Evolutionary conservation across 1,139 yeast species (phyloP).

Genomic region (Yamadazyma dushanensis): DNA sequence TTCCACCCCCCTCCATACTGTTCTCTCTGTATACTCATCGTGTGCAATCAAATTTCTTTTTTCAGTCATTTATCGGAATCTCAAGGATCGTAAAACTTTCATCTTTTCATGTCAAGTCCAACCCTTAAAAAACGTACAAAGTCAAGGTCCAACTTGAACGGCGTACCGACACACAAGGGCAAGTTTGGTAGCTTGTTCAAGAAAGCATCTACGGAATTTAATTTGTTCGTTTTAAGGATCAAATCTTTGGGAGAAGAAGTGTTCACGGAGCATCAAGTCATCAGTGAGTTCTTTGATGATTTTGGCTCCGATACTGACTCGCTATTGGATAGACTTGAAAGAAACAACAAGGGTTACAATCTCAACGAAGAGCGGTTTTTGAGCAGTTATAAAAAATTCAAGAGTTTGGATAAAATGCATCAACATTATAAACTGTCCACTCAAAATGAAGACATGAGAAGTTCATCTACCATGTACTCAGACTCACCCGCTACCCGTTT

Average conservation of each 20-base stretch:
- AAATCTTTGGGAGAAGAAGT: constrained; percentile 44
- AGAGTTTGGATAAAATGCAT: constrained; percentile 38
- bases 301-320: constrained; percentile 27
- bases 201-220: constrained; percentile 36
- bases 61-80: neutral
- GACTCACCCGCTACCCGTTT: constrained; percentile 13
- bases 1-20: too few relatives aligned
- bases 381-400: constrained; percentile 31
- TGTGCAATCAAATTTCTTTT: constrained; percentile 1
- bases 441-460: constrained; percentile 20
- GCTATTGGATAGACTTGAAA: constrained; percentile 24
- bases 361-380: constrained; percentile 38
- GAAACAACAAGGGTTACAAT: constrained; percentile 22
- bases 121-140: neutral
- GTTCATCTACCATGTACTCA: constrained; percentile 23
- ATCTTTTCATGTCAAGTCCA: constrained; percentile 1
- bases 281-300: constrained; percentile 44
- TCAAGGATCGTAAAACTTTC: constrained; percentile 1
- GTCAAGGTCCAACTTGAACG: neutral
- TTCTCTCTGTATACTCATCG: neutral
- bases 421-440: constrained; percentile 18
- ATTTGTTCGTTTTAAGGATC: constrained; percentile 31
- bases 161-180: constrained; percentile 3
- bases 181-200: constrained; percentile 24
- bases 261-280: constrained; percentile 39